Base-by-base conservation (phyloP, 768 basidiomycete species). In the Cystofilobasidium bisporidii region DNA sequence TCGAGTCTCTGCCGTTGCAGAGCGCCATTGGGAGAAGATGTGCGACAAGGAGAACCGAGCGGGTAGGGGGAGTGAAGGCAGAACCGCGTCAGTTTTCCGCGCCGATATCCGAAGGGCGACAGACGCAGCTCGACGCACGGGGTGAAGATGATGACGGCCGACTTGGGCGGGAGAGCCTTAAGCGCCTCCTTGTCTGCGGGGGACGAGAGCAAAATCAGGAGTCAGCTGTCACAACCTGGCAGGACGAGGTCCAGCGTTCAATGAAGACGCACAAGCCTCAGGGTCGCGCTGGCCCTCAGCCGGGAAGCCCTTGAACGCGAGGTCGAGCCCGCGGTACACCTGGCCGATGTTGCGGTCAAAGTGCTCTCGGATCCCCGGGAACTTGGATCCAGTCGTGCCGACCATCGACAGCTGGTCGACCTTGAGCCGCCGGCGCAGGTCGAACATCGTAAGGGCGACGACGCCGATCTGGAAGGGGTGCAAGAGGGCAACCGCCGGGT, bases 271-370 rank as follows among this genome's bases (percentile, higher is more conserved):
- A 92, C 91, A 94, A 55, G 91, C 89, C 73, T 89, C 86, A 9
- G 87, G 81, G 75, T 93, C 84, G 43, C 85, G 77, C 48, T 81
- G 79, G 64, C 82, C 83, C 62, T 82, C 83, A 74, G 87, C 84
- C 0, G 91, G 91, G 76, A 83, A 93, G 70, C 83, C 84, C 36
- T 87, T 84, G 73, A 93, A 93, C 12, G 87, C 89, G 65, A 24
- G 81, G 73, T 92, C 88, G 84, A 94, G 86, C 69, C 89, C 88
- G 74, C 85, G 89, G 81, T 94, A 94, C 40, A 83, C 87, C 47
- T 83, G 79, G 10, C 82, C 86, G 71, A 94, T 92, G 72, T 94
- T 93, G 73, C 87, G 82, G 61, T 83, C 79, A 64, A 96, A 81
- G 76, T 93, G 91, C 64, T 83, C 77, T 65, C 88, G 83, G 72